Conservation (phyloP, 371 early-diverging fungal genomes). For the Mucor plumbeus region DNA sequence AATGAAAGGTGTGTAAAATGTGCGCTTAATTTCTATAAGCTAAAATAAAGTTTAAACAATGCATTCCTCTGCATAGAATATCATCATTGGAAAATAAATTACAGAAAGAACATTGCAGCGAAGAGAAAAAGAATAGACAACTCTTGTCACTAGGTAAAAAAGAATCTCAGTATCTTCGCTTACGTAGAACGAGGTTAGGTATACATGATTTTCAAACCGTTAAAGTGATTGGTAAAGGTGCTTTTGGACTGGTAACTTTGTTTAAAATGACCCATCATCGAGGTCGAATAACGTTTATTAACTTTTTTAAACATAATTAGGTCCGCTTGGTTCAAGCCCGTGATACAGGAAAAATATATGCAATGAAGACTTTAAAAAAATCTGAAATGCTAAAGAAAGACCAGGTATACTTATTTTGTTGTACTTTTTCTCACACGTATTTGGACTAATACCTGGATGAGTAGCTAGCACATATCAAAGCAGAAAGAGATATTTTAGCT, state of each 20-base stretch:
- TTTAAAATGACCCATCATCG: background rate
- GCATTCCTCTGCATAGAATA: background rate
- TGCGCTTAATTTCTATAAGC: background rate
- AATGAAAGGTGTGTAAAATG: constrained; percentile 67
- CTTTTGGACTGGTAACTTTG: constrained; percentile 92
- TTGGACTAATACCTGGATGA: no score
- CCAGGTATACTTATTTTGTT: constrained; percentile 30
- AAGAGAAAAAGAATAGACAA: constrained; percentile 88
- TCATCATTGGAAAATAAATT: constrained; percentile 70
- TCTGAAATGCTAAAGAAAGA: constrained; percentile 98
- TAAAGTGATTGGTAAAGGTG: constrained; percentile 99
- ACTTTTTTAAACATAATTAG: constrained; percentile 29
- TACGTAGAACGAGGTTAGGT: constrained; percentile 92
- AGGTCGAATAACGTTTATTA: background rate
- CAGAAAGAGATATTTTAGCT: constrained; percentile 96
- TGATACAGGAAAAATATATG: constrained; percentile 97
- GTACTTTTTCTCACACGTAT: no score
- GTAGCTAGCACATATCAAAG: constrained; percentile 94
- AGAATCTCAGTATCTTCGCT: constrained; percentile 92
- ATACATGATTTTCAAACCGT: constrained; percentile 95
- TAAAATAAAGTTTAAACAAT: constrained; percentile 67
- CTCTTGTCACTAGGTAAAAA: constrained; percentile 78
- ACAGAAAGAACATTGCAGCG: constrained; percentile 76
- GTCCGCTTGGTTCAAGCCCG: constrained; percentile 94
- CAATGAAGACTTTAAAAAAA: constrained; percentile 96